Evolutionary conservation across 345 rosid species (phyloP).

Genomic region (Citrus sp.): DNA sequence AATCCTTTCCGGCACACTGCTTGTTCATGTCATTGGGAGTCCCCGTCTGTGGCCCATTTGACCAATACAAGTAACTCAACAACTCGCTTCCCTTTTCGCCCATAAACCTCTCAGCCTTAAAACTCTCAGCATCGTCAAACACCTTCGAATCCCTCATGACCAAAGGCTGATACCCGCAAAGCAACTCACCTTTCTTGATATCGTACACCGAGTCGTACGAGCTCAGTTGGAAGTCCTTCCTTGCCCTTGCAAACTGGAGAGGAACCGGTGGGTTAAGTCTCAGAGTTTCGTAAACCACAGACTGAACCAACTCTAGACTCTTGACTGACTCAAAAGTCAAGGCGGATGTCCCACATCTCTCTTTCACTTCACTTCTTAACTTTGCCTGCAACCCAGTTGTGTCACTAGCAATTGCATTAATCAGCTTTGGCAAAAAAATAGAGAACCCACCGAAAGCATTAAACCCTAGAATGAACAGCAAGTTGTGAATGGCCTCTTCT

Average conservation of each 20-base stretch:
- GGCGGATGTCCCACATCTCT: constrained; percentile 35
- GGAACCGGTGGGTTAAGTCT: constrained; percentile 78
- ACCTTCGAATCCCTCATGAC: constrained; percentile 67
- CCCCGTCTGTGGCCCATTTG: constrained; percentile 86
- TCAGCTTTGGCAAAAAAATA: constrained; percentile 45
- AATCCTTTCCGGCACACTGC: constrained; percentile 81
- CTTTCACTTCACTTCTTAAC: constrained; percentile 51
- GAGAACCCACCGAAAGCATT: constrained; percentile 90
- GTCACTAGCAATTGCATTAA: constrained; percentile 41
- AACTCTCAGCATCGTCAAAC: constrained; percentile 65
- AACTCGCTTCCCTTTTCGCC: constrained; percentile 44
- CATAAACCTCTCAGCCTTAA: constrained; percentile 62
- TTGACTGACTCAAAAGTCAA: constrained; percentile 56
- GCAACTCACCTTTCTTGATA: constrained; percentile 72
- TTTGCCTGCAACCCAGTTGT: constrained; percentile 52
- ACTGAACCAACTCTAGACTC: constrained; percentile 66
- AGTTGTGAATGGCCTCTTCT: constrained; percentile 60
- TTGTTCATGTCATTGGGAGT: constrained; percentile 59
- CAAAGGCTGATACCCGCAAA: constrained; percentile 71
- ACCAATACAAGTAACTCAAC: constrained; percentile 67
- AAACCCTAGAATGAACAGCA: constrained; percentile 68
- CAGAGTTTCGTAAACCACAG: constrained; percentile 74
- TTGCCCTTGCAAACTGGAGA: constrained; percentile 66
- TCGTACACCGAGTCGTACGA: constrained; percentile 65
- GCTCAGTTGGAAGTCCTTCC: constrained; percentile 62